Evolutionary conservation across 2,329 filamentous ascomycete species (phyloP), one percentile per base, ranked within the genome.

Genomic region (Amesomyces nigricolor): DNA sequence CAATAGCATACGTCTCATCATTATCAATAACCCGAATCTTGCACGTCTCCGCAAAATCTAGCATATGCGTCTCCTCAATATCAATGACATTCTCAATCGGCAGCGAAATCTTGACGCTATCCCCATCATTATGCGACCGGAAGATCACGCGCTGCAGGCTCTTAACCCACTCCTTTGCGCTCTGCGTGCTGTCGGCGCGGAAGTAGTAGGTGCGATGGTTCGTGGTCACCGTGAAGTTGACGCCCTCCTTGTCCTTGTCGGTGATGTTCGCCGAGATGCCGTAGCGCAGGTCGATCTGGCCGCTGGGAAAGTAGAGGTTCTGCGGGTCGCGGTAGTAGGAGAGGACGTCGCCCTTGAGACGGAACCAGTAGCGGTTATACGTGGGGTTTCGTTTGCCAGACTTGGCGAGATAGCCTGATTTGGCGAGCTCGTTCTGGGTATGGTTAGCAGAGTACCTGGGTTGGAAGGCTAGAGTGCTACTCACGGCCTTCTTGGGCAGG

Each of bases 101-200:
- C 29, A 97, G 73, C 1, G 89, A 94, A 53, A 97, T 95, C 74
- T 97, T 97, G 69, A 99, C 89, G 67, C 91, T 96, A 67, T 96
- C 91, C 9, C 94, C 92, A 60, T 96, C 92, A 66, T 97, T 97
- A 72, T 95, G 91, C 10, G 91, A 92, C 49, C 91, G 82, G 67
- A 97, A 97, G 55, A 97, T 96, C 63, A 96, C 91, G 57, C 94
- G 88, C 67, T 96, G 92, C 26, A 99, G 76, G 51, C 88, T 85
- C 71, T 94, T 94, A 45, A 96, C 91, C 94, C 94, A 99, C 75
- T 97, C 94, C 69, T 90, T 94, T 10, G 94, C 94, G 67, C 89
- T 96, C 4, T 85, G 80, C 1, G 82, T 78, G 67, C 89, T 96
- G 68, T 99, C 94, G 38, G 92, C 94, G 65, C 83, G 85, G 75